Base-by-base conservation (phyloP, 2,329 filamentous ascomycete species). In the Pseudocercospora vitis region DNA sequence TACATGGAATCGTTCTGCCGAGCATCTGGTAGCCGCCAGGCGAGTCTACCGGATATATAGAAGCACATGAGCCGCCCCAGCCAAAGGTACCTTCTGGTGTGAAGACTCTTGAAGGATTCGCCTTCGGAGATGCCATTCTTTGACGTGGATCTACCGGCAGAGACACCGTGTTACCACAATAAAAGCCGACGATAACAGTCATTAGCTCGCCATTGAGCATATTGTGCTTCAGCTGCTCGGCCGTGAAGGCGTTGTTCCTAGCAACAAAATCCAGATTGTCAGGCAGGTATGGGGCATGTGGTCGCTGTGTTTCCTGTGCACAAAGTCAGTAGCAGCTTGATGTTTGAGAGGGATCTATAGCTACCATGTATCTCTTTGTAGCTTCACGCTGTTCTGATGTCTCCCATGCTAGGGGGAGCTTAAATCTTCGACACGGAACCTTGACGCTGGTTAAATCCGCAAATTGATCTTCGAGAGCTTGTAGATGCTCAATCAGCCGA, bases 271-370 rank as follows among this genome's bases (percentile, higher is more conserved):
- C 74, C 33, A 85, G 73, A 50, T 85, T 85, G 59, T 82, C 80
- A 0, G 84, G 84, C 0, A 86, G 73, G 63, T 84, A 87, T 0
- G 81, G 77, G 0, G 84, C 84, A 45, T 82, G 77, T 1, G 79
- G 76, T 5, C 84, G 76, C 57, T 84, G 82, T 0, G 82, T 85
- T 19, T 80, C 79, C 26, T 29, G 26, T 11, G 11, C 26, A 11
- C 11, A 11, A 11, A 11, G 26, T 29, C 11, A 29, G 26, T 7
- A 29, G 6, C 6, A 29, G 26, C 26, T 7, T 29, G 6, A 7
- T 29, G 6, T 29, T 29, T 6, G 11, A 29, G 6, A 11, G 11
- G 11, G 6, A 11, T 7, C 26, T 29, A 11, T 7, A 29, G 6
- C 6, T 7, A 29, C 26, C 64, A 79, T 79, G 66, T 87, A 87